Evolutionary conservation across 1,139 yeast genomes (phyloP).

Genomic region (Candida dubliniensis): DNA sequence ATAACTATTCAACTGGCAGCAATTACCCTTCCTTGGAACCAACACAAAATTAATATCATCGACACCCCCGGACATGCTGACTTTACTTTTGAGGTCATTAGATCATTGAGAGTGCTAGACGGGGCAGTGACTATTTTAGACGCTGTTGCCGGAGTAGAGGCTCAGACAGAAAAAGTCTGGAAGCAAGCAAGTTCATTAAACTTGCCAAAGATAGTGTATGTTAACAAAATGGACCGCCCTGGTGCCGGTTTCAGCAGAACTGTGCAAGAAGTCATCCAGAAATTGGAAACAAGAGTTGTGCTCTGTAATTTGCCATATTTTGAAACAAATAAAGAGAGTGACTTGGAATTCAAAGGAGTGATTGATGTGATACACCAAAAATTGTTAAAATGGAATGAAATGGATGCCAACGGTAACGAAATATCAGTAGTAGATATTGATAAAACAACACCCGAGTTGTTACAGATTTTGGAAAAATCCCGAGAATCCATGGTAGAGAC

Average conservation of each 20-base stretch:
- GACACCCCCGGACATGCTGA: slow-evolving; percentile 99
- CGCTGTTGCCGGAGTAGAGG: slow-evolving; percentile 97
- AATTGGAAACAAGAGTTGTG: slow-evolving; percentile 72
- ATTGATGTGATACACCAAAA: slow-evolving; percentile 75
- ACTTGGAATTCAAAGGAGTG: slow-evolving; percentile 69
- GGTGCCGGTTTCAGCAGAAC: slow-evolving; percentile 96
- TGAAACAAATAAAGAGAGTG: slow-evolving; percentile 34
- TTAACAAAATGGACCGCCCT: slow-evolving; percentile 93
- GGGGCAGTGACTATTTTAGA: slow-evolving; percentile 92
- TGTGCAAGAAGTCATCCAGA: slow-evolving; percentile 78
- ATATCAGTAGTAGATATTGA: slow-evolving; percentile 51
- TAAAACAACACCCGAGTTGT: slow-evolving; percentile 31
- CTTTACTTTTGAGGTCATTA: slow-evolving; percentile 88
- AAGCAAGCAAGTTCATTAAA: slow-evolving; percentile 68
- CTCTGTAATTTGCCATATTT: slow-evolving; percentile 81
- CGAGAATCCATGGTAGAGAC: slow-evolving; percentile 82
- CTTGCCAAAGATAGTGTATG: slow-evolving; percentile 75
- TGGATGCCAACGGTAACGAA: slow-evolving; percentile 53
- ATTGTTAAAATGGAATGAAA: slow-evolving; percentile 59
- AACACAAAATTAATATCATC: slow-evolving; percentile 73
- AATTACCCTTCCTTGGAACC: slow-evolving; percentile 84
- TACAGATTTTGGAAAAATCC: slow-evolving; percentile 53
- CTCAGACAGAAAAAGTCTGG: slow-evolving; percentile 98
- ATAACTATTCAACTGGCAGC: slow-evolving; percentile 98
- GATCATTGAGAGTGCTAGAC: slow-evolving; percentile 87